Conservation (phyloP, 2,329 filamentous ascomycete genomes). For the Monosporascus sp. region DNA sequence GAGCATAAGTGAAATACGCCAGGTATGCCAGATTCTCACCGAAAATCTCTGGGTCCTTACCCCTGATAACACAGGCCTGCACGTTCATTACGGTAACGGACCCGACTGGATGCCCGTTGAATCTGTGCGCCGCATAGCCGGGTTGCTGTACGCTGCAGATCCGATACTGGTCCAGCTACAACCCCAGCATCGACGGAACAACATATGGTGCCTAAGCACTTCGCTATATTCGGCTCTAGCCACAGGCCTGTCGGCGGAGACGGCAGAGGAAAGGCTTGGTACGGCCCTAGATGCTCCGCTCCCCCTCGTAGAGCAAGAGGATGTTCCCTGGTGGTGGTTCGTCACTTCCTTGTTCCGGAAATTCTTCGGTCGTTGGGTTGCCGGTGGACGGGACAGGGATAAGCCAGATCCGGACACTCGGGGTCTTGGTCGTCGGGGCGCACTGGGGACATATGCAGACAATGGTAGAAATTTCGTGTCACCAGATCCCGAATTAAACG, state of each 20-base stretch:
- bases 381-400: too few species aligned
- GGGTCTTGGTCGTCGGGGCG: too few species aligned
- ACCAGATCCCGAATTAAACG: too few species aligned
- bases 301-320: too few species aligned
- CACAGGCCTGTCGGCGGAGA: background rate
- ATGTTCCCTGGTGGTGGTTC: too few species aligned
- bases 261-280: background rate
- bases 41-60: background rate
- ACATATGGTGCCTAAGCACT: background rate
- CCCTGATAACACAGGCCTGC: background rate
- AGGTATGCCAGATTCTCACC: background rate
- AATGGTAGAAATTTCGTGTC: too few species aligned
- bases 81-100: background rate
- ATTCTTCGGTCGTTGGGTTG: too few species aligned
- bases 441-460: too few species aligned
- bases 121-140: background rate
- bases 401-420: too few species aligned
- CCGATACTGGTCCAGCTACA: background rate
- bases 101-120: background rate
- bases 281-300: too few species aligned
- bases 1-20: background rate
- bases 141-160: background rate
- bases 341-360: too few species aligned
- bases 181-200: background rate
- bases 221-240: background rate